Base-by-base conservation (phyloP, 2,329 filamentous ascomycete species). In the Pseudocercospora crystallina region DNA sequence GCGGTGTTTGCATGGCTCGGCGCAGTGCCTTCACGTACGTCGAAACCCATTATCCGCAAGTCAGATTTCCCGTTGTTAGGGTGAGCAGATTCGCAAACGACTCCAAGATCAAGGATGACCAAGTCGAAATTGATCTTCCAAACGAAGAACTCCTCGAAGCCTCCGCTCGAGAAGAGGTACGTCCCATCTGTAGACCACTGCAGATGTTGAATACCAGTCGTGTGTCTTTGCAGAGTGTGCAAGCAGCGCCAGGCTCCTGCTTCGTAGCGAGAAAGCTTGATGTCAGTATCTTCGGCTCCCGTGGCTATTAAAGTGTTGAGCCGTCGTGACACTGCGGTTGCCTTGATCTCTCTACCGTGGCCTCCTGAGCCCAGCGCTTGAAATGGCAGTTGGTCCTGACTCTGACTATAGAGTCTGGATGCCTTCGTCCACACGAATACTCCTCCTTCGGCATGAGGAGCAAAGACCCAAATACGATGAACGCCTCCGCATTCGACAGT, bases 271-370 rank as follows among this genome's bases (percentile, higher is more conserved):
- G 33, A 47, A 10, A 97, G 80, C 30, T 89, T 85, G 54, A 99
- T 87, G 11, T 80, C 73, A 0, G 86, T 89, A 62, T 89, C 86
- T 66, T 89, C 86, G 0, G 83, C 81, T 0, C 85, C 86, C 1
- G 85, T 88, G 1, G 83, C 85, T 32, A 88, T 73, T 4, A 86
- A 63, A 5, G 64, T 64, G 10, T 45, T 30, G 8, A 41, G 32
- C 2, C 38, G 49, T 2, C 51, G 34, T 0, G 76, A 76, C 2
- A 80, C 64, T 14, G 82, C 78, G 54, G 81, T 69, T 2, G 80
- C 71, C 66, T 88, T 89, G 60, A 97, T 87, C 70, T 99, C 94
- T 47, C 94, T 78, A 0, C 94, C 94, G 69, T 99, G 94, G 0
- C 83, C 83, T 5, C 94, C 92, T 0, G 71, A 60, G 57, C 85